phyloP scores from a whole-genome alignment of 768 basidiomycete species.

The Agaricus sinodeliciosus region DNA sequence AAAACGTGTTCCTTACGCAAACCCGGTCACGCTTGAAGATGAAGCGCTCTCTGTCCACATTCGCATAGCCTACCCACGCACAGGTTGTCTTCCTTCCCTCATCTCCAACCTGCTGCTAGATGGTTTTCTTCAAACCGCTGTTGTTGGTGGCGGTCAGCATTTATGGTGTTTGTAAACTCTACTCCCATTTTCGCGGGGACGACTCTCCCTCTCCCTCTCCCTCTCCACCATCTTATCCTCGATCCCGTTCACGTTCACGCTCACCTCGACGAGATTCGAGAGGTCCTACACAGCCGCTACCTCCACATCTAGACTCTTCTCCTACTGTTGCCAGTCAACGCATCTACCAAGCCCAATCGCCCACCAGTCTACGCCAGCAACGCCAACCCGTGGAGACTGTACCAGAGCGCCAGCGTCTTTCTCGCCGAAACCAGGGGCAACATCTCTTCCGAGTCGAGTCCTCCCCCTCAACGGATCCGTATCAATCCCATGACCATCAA shows the following conservation, averaged over 20 bases:
- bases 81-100: not conserved
- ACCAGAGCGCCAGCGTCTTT: not conserved
- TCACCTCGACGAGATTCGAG: no score
- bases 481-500: no score
- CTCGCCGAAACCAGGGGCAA: not conserved
- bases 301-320: no score
- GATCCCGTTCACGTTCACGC: no score
- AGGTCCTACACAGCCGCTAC: no score
- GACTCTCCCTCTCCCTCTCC: not conserved
- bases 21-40: no score
- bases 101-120: not conserved
- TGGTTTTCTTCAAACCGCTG: not conserved
- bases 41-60: not conserved
- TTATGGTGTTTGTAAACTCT: not conserved
- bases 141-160: not conserved
- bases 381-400: not conserved
- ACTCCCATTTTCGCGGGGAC: not conserved
- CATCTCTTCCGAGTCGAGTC: not conserved
- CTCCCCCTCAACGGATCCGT: not conserved
- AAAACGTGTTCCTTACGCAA: not conserved
- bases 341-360: no score
- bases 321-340: no score
- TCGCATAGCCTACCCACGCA: not conserved
- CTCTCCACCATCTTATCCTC: not conserved
- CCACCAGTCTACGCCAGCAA: not conserved